Evolutionary conservation across 1,139 yeast species (phyloP), one percentile per base, ranked within the genome.

Genomic region (Kodamaea arcana): DNA sequence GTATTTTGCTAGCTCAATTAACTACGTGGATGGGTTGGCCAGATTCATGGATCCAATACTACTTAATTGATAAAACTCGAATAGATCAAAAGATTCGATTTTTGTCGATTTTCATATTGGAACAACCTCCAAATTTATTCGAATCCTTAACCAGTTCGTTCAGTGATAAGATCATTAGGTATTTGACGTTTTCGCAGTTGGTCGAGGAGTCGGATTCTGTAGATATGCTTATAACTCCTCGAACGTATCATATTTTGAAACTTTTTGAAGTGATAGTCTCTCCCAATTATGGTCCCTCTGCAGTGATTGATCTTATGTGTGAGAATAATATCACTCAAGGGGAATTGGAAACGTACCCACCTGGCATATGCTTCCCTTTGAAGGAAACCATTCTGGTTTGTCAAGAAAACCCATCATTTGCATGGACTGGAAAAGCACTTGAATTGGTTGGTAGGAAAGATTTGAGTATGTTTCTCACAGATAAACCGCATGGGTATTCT

Each of bases 11-110:
- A n/a, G 65, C 80, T 0, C 85, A 81, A 44, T 47, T 84, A 5
- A 72, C 82, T 0, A 44, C 61, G 9, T 76, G 87, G 80, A 76
- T 83, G 75, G 80, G 83, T 2, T 87, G 96, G 96, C 75, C 81
- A 3, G 73, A 66, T 0, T 41, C 52, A 0, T 88, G 97, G 96
- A 54, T 59, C 13, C 52, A 56, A 2, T 80, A 79, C 49, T 85
- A 86, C 50, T 63, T 56, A 54, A 46, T 62, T 6, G 62, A 60
- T 24, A 26, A 34, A 1, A 32, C 31, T 2, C 27, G 28, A 2
- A 47, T 62, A 8, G 70, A 64, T 42, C 40, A 39, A 29, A 51
- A 49, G 12, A 42, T 49, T 3, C 46, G 50, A 32, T 63, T 77
- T 30, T 50, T 70, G 2, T 72, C 65, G 55, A 64, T 67, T 3